Percentiles rank a stretch among this genome's conserved stretches.
Evolutionary conservation across 1,284 basidiomycete species (phyloP).

Genomic region (Heterobasidion irregulare): DNA sequence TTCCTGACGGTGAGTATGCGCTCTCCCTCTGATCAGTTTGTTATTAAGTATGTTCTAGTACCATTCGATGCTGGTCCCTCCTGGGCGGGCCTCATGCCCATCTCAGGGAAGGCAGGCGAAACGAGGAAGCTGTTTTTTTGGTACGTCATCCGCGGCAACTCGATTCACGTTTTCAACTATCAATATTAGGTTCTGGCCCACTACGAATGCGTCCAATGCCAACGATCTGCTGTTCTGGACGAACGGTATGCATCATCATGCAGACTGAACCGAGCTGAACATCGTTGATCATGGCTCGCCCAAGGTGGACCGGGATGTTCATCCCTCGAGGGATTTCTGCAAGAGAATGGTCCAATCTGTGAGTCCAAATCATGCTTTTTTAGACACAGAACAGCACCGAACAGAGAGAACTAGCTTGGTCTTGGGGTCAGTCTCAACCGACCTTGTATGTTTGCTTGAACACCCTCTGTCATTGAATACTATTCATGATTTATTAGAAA

Average conservation of each 20-base stretch:
- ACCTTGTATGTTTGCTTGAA: conserved; percentile 25
- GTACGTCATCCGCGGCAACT: conserved; percentile 10
- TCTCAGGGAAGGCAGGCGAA: conserved; percentile 25
- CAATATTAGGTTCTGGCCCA: conserved; percentile 33
- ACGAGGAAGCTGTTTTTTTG: conserved; percentile 39
- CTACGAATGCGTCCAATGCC: conserved; percentile 31
- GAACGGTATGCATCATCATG: conserved; percentile 14
- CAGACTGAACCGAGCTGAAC: conserved; percentile 1
- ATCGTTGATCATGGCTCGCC: not conserved
- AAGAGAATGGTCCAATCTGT: conserved; percentile 40
- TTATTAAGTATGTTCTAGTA: not conserved
- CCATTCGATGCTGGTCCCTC: conserved; percentile 30
- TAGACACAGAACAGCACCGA: not conserved
- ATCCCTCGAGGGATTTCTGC: conserved; percentile 36
- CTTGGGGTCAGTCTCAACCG: conserved; percentile 45
- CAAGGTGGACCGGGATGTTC: conserved; percentile 39
- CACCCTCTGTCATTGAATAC: not conserved
- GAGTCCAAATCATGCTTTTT: conserved; percentile 1
- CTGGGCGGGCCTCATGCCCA: conserved; percentile 31
- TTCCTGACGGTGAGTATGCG: conserved; percentile 4
- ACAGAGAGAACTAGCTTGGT: conserved; percentile 31
- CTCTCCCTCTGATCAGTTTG: not conserved
- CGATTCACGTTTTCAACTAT: not conserved
- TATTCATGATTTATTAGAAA: conserved; percentile 14
- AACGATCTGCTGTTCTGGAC: conserved; percentile 46